phyloP scores from a whole-genome alignment of 164 flowering plant genomes.

The Kalanchoe fedtschenkoi region DNA sequence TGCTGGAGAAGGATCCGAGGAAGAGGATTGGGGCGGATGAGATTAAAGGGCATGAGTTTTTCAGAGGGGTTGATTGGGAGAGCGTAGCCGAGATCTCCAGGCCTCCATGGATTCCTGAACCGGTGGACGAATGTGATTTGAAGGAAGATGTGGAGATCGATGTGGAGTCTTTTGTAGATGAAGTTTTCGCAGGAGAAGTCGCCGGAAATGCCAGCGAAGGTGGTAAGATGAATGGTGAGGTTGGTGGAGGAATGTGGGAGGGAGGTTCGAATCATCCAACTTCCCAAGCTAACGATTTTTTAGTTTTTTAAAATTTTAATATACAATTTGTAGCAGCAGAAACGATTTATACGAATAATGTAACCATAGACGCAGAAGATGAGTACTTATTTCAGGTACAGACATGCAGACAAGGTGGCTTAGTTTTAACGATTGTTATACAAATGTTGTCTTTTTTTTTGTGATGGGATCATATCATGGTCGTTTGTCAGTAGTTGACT shows the following conservation, averaged over 20 bases:
- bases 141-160: conserved; percentile 32
- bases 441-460: neutral
- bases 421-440: neutral
- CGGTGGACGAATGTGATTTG: conserved; percentile 14
- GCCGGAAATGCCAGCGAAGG: neutral
- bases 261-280: neutral
- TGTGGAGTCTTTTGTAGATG: conserved; percentile 43
- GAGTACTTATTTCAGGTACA: neutral
- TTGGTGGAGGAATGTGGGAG: neutral
- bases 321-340: too few relatives aligned
- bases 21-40: conserved; percentile 38
- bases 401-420: neutral
- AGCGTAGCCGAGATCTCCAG: conserved; percentile 29
- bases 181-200: conserved; percentile 16
- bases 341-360: neutral
- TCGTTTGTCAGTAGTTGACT: conserved; percentile 18
- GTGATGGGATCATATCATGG: neutral
- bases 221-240: neutral
- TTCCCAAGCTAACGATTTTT: conserved; percentile 4
- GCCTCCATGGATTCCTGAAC: conserved; percentile 60
- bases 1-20: conserved; percentile 59
- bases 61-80: conserved; percentile 57
- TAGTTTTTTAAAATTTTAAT: neutral
- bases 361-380: neutral
- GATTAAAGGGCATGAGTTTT: conserved; percentile 70